These are phyloP conservation scores for Eucalyptus cloeziana DNA, from an alignment of 345 rosid species.

Conservation along the genomic window DNA sequence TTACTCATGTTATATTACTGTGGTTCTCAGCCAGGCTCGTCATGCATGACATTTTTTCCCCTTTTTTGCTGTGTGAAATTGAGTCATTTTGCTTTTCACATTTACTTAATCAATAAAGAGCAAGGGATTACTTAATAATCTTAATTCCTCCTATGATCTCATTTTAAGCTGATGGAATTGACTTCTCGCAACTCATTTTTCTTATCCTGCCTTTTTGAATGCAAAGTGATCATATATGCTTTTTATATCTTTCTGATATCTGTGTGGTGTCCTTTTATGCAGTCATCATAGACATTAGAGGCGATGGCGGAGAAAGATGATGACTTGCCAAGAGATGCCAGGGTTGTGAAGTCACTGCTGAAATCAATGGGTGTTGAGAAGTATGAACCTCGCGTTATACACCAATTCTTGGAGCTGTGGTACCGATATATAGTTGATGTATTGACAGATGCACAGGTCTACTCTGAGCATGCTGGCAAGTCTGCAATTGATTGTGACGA, in stretches of 20 bases:
- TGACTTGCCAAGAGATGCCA: conserved; percentile 81
- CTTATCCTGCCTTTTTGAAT: neutral
- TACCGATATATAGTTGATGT: conserved; percentile 80
- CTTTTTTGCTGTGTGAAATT: neutral
- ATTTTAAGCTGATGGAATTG: neutral
- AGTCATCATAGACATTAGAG: neutral
- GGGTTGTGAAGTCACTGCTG: conserved; percentile 64
- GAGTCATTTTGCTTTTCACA: neutral
- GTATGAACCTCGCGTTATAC: conserved; percentile 79
- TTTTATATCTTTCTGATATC: neutral
- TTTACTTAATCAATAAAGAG: neutral
- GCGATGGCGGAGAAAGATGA: conserved; percentile 52
- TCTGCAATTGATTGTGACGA: conserved; percentile 71
- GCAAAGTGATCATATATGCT: neutral
- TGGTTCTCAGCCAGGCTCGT: neutral
- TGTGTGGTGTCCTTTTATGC: neutral
- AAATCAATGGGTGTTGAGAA: conserved; percentile 94
- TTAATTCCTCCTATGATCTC: neutral
- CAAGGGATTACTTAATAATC: neutral
- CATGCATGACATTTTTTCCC: neutral
- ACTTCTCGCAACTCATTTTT: neutral
- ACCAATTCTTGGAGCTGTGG: conserved; percentile 90
- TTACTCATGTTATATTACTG: neutral
- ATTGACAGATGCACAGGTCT: conserved; percentile 76
- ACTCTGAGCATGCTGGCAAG: conserved; percentile 86